Base-by-base conservation (phyloP, 78 protist genomes). In the Dictyostelium citrinum region DNA sequence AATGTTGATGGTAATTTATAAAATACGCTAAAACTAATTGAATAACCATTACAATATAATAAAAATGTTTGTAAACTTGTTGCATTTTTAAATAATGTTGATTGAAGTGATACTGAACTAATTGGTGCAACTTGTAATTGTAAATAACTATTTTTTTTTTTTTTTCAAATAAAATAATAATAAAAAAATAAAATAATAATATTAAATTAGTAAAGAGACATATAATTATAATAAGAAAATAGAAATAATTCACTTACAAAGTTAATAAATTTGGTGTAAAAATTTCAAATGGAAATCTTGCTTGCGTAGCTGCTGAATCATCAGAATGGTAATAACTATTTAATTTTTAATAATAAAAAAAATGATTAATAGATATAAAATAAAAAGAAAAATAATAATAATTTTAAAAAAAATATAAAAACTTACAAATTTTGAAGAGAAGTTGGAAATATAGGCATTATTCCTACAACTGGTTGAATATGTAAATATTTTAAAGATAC, bases 1-100 rank as follows among this genome's bases (percentile, higher is more conserved):
- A 77, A 46, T 16, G 83, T 45, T 22, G 83, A 17, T 77, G 83
- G 83, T 77, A 61, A 37, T 6, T 77, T 39, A 46, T n/a, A 39
- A 46, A 77, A 77, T 20, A 35, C 17, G 49, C 41, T 46, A 77
- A 77, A 77, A 20, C 12, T 27, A 11, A 46, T 61, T 46, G 83
- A 14, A 27, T 27, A 77, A 5, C 58, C 41, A 35, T 20, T 35
- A 75, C 49, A n/a, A 39, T 22, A 75, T 41, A 75, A 41, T 35
- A 22, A 11, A 75, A 75, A 75, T 43, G n/a, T 41, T 31, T 6
- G 37, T 70, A 33, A 33, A 70, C 33, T 70, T 31, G 45, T 12
- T 29, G 77, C 1, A 33, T 70, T 70, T 70, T 29, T 33, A 14
- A 39, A 75, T 20, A 75, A 75, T 31, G 81, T 20, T 12, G 81